Evolutionary conservation across 1,139 yeast genomes (phyloP), one percentile per base, ranked within the genome.

Genomic region (Yamadazyma atlantica): DNA sequence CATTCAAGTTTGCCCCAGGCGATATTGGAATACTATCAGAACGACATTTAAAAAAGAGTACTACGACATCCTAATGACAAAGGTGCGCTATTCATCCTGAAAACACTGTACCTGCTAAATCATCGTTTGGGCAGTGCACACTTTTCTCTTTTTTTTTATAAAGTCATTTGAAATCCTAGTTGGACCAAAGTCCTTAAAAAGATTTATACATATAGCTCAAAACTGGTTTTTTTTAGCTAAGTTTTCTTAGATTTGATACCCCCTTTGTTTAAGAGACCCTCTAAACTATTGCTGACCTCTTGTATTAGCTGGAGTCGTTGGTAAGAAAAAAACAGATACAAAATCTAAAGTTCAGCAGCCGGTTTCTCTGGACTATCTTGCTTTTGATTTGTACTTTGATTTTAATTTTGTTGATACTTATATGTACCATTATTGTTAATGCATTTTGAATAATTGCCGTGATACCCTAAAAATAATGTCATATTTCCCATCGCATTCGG

Each of bases 401-500:
- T 11, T 23, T 23, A 8, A 8, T 23, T 23, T 23, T 23, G 6
- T 23, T 23, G 26, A 10, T 23, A 7, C 26, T 19, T 23, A 23
- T 23, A 23, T 23, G 26, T 8, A 8, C 12, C 26, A 23, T 8
- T 7, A 7, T 10, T n/a, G 11, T 23, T 23, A 23, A 23, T 23
- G 12, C 12, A 23, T 23, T 23, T 7, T 23, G 26, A 23, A 23
- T n/a, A 19, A 19, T 19, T 19, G 9, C 9, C 9, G 18, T 37
- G 23, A 32, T 24, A 32, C 36, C 37, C 38, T 23, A 5, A 12
- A 17, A 24, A 29, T n/a, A 19, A 40, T 42, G 43, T 40, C 45
- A 16, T 36, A 35, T 36, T 44, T 40, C 35, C 42, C 41, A 28
- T 15, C 21, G 3, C 27, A 33, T 19, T 36, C 43, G 13, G 21